Evolutionary conservation across 2,329 filamentous ascomycete genomes (phyloP).

Genomic region (Leptodontidium sp.): DNA sequence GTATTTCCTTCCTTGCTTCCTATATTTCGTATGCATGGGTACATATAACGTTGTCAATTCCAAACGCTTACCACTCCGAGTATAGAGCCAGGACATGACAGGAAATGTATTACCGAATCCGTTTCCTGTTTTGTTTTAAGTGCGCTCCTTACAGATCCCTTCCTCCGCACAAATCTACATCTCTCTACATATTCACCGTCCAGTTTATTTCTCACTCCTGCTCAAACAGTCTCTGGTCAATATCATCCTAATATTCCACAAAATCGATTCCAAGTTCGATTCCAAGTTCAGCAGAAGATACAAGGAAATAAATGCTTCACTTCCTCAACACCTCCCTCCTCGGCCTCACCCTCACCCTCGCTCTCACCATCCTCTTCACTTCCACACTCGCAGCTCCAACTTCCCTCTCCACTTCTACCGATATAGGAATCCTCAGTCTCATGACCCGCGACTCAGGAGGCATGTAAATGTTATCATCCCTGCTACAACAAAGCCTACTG

Average conservation of each 20-base stretch:
- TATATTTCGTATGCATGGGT: background rate
- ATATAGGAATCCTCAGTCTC: background rate
- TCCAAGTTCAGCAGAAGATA: too few relatives aligned
- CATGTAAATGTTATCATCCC: background rate
- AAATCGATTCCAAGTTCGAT: too few relatives aligned
- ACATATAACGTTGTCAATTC: background rate
- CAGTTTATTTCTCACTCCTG: too few relatives aligned
- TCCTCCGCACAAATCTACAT: too few relatives aligned
- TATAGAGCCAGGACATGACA: background rate
- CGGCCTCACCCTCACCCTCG: background rate
- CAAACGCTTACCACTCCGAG: constrained; percentile 4
- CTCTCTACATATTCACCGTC: too few relatives aligned
- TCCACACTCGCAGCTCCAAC: background rate
- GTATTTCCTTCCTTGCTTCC: background rate
- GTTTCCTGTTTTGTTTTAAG: constrained; percentile 11
- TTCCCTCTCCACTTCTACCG: background rate
- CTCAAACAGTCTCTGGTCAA: too few relatives aligned
- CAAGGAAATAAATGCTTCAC: background rate
- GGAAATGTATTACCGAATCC: background rate
- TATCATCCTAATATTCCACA: too few relatives aligned
- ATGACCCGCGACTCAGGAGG: background rate
- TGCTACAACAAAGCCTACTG: constrained; percentile 13
- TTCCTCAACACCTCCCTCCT: background rate
- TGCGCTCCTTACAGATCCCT: background rate
- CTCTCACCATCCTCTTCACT: constrained; percentile 7